Conservation (phyloP, 2,329 filamentous ascomycete genomes). For the Ramularia endophylla region DNA sequence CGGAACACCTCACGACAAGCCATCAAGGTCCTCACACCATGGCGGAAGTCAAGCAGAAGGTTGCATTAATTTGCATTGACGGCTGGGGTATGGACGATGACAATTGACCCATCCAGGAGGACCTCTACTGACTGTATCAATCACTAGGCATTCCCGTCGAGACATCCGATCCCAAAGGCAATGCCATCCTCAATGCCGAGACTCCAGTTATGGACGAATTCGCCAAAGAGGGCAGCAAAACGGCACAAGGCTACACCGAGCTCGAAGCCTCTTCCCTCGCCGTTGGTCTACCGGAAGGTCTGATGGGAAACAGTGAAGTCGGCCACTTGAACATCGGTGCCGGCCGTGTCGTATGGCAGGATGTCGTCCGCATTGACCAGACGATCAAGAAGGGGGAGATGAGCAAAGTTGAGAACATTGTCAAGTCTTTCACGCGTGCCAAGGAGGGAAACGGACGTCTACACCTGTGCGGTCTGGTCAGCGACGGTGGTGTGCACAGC, state of each 20-base stretch:
- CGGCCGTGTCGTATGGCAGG: slow-evolving; percentile 96
- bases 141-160: slow-evolving; percentile 1
- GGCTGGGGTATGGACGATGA: slow-evolving; percentile 89
- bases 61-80: slow-evolving; percentile 88
- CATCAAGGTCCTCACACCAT: slow-evolving; percentile 37
- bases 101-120: slow-evolving; percentile 65
- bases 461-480: slow-evolving; percentile 86
- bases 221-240: slow-evolving; percentile 58
- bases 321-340: slow-evolving; percentile 98
- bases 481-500: slow-evolving; percentile 90
- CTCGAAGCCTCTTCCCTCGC: slow-evolving; percentile 94
- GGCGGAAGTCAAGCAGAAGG: slow-evolving; percentile 63
- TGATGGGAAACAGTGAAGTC: slow-evolving; percentile 99
- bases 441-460: slow-evolving; percentile 87
- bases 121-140: not conserved
- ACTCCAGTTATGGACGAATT: slow-evolving; percentile 95
- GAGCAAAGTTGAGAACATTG: slow-evolving; percentile 69
- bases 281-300: slow-evolving; percentile 88
- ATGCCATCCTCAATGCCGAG: slow-evolving; percentile 89
- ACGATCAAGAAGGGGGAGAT: slow-evolving; percentile 81
- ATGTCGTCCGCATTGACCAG: slow-evolving; percentile 82
- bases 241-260: slow-evolving; percentile 77
- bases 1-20: too few species aligned
- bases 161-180: slow-evolving; percentile 53
- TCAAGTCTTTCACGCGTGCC: slow-evolving; percentile 68